Percentiles rank a stretch among this genome's conserved stretches.
phyloP scores from a whole-genome alignment of 2,329 filamentous ascomycete genomes.

The Fusarium humuli region DNA sequence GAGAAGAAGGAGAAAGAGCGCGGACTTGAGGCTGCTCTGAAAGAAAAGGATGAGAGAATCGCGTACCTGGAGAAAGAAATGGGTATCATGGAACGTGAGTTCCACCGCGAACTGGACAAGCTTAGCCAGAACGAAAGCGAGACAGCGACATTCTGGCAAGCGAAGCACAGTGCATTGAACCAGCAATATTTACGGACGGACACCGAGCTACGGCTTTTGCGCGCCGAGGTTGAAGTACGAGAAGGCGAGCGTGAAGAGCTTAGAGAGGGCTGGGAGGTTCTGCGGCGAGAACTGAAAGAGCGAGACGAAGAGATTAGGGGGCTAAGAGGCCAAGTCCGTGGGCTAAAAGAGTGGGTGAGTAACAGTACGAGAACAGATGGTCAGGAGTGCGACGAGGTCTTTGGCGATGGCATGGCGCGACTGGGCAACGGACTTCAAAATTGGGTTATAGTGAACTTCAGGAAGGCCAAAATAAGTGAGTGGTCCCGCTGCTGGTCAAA shows the following conservation, averaged over 20 bases:
- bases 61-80: slow-evolving; percentile 65
- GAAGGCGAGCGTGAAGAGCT: slow-evolving; percentile 63
- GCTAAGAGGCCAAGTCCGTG: slow-evolving; percentile 70
- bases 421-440: slow-evolving; percentile 77
- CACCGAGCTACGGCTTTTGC: slow-evolving; percentile 63
- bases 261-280: slow-evolving; percentile 61
- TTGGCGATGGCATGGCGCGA: slow-evolving; percentile 70
- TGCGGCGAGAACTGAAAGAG: slow-evolving; percentile 59
- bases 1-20: slow-evolving; percentile 44
- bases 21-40: slow-evolving; percentile 49
- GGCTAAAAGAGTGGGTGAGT: slow-evolving; percentile 79
- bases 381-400: slow-evolving; percentile 73
- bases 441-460: slow-evolving; percentile 78
- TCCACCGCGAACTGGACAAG: slow-evolving; percentile 64
- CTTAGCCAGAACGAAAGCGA: slow-evolving; percentile 67
- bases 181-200: slow-evolving; percentile 65
- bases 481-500: background rate
- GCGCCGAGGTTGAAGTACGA: slow-evolving; percentile 61
- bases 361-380: slow-evolving; percentile 71
- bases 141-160: slow-evolving; percentile 68
- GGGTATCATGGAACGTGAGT: slow-evolving; percentile 64
- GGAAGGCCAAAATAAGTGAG: slow-evolving; percentile 69
- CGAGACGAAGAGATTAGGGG: slow-evolving; percentile 68
- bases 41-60: slow-evolving; percentile 65
- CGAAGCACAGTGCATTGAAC: slow-evolving; percentile 64